Percentiles rank a stretch among this genome's conserved stretches.
phyloP scores from a whole-genome alignment of 1,284 basidiomycete species.

The Ceratobasidium sp. region DNA sequence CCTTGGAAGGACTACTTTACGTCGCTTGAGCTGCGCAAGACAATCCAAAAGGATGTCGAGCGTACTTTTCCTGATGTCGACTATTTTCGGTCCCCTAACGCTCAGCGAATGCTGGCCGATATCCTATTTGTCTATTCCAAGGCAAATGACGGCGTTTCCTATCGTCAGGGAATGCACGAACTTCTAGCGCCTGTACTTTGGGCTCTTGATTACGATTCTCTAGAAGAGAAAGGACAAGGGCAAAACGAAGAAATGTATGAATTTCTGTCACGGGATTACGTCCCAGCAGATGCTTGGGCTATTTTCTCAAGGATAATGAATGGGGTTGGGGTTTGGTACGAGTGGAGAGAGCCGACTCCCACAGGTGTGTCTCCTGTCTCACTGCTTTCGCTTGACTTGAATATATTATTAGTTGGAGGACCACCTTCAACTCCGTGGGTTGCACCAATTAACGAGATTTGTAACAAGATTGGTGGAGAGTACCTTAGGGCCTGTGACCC shows the following conservation, averaged over 20 bases:
- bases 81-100: constrained; percentile 78
- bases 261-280: constrained; percentile 66
- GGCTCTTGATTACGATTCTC: constrained; percentile 81
- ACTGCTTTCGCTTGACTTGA: background rate
- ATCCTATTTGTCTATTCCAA: constrained; percentile 83
- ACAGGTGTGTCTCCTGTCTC: background rate
- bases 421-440: constrained; percentile 64
- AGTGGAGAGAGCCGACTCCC: constrained; percentile 71
- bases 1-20: constrained; percentile 94
- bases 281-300: constrained; percentile 84
- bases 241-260: constrained; percentile 54
- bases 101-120: constrained; percentile 81
- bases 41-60: constrained; percentile 90
- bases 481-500: constrained; percentile 82
- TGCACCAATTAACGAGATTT: constrained; percentile 82
- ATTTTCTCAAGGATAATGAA: constrained; percentile 83
- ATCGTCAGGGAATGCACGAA: constrained; percentile 97
- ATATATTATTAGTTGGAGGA: constrained; percentile 49
- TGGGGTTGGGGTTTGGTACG: constrained; percentile 81
- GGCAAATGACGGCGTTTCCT: constrained; percentile 80
- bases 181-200: constrained; percentile 84
- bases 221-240: constrained; percentile 50
- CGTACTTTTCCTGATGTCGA: constrained; percentile 92
- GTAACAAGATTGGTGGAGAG: constrained; percentile 75
- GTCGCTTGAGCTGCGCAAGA: constrained; percentile 82